Evolutionary conservation across 2,329 filamentous ascomycete genomes (phyloP).

Genomic region (Mycogone perniciosa): DNA sequence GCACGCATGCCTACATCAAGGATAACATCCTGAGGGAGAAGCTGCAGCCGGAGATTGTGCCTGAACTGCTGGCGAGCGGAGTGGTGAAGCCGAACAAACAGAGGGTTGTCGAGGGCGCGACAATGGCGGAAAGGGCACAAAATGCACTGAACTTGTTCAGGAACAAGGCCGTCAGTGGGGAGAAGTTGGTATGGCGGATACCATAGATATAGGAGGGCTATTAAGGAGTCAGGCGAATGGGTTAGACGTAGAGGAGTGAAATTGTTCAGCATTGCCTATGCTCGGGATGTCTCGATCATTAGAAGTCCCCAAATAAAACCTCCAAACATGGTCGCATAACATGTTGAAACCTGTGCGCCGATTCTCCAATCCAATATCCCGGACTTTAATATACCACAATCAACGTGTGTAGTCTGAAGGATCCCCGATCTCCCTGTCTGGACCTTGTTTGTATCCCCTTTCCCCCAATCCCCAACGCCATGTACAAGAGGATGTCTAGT

Average conservation of each 20-base stretch:
- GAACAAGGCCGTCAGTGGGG: constrained; percentile 33
- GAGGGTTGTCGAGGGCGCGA: constrained; percentile 35
- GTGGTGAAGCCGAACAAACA: constrained; percentile 36
- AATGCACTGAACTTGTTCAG: constrained; percentile 32
- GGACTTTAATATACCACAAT: no score
- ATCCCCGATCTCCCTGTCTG: no score
- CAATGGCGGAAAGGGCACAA: constrained; percentile 32
- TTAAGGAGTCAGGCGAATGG: neutral
- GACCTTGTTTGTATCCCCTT: no score
- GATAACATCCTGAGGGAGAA: constrained; percentile 50
- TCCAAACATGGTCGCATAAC: no score
- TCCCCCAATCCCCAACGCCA: no score
- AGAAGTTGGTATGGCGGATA: constrained; percentile 34
- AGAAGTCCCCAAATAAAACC: no score
- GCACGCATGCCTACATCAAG: constrained; percentile 32
- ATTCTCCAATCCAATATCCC: no score
- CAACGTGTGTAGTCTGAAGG: no score
- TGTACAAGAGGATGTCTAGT: no score
- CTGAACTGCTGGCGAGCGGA: constrained; percentile 35
- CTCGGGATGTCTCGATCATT: no score
- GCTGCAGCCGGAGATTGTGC: constrained; percentile 49
- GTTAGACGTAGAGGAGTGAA: neutral
- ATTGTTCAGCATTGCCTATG: neutral
- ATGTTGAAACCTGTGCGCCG: no score
- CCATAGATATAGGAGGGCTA: constrained; percentile 5